These are phyloP conservation scores for Diplodia intermedia DNA, from an alignment of 2,329 filamentous ascomycete species.

Conservation along the genomic window DNA sequence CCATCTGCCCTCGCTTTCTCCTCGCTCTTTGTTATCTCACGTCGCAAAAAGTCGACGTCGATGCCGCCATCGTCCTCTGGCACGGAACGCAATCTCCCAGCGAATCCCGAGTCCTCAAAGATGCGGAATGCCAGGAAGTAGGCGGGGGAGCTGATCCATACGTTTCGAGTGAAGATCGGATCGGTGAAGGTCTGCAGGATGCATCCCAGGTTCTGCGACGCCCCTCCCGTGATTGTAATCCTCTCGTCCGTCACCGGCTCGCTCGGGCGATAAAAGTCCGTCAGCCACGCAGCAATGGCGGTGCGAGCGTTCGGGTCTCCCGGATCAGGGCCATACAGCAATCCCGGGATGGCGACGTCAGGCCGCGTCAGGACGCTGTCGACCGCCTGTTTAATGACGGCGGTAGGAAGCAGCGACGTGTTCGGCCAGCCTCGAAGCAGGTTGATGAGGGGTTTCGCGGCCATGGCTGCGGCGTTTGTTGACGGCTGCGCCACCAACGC, in stretches of 20 bases:
- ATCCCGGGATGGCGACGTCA: conserved; percentile 64
- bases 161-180: conserved; percentile 72
- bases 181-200: conserved; percentile 83
- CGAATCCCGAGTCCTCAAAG: conserved; percentile 81
- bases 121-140: conserved; percentile 88
- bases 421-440: conserved; percentile 73
- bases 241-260: conserved; percentile 60
- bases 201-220: conserved; percentile 80
- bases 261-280: conserved; percentile 62
- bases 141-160: conserved; percentile 83
- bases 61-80: conserved; percentile 81
- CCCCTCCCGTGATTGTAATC: conserved; percentile 84
- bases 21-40: conserved; percentile 60
- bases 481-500: conserved; percentile 15
- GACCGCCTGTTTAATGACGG: conserved; percentile 67
- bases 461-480: conserved; percentile 16
- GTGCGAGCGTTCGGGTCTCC: conserved; percentile 75
- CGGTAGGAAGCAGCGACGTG: conserved; percentile 68
- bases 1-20: conserved; percentile 46
- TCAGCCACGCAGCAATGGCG: conserved; percentile 74
- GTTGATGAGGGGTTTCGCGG: conserved; percentile 59
- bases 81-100: conserved; percentile 69
- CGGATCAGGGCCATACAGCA: conserved; percentile 80
- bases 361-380: conserved; percentile 67
- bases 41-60: conserved; percentile 67